Evolutionary conservation across 1,284 basidiomycete species (phyloP), one percentile per base, ranked within the genome.

Genomic region (Rhodotorula mucilaginosa): DNA sequence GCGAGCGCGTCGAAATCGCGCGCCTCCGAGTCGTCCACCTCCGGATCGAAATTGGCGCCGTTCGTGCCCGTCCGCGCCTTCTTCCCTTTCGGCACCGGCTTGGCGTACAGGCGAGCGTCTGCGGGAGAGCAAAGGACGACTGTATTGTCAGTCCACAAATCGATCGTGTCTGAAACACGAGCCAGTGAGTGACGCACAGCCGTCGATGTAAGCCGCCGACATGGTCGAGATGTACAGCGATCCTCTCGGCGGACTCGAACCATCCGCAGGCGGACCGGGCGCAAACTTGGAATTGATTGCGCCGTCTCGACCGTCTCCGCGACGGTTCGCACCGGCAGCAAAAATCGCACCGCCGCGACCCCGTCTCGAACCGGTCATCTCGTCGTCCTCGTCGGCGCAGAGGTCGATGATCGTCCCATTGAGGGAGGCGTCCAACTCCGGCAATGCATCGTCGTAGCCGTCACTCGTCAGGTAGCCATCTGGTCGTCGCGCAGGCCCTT

Each of bases 201-300:
- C 71, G 51, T 60, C 59, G 21, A 34, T 56, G 18, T 19, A 70
- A 31, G 58, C 71, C 15, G 49, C 29, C 31, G 62, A 34, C 65
- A 73, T 58, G 23, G 65, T 67, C 49, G 65, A 67, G 23, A 73
- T 59, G 65, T 57, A 73, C 48, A 73, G 21, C 16, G 59, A 62
- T 18, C 59, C 68, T 29, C 44, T 52, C 8, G 71, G 71, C 46
- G 71, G 71, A 8, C 62, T 64, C 18, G 61, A 64, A 5, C 71
- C 71, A 39, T 73, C 59, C 44, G 44, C 47, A 19, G 71, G 71
- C 34, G 71, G 71, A 2, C 71, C 71, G 5, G 65, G 65, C 15
- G 21, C 18, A 23, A 62, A 18, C 19, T 51, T 59, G 0, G 58
- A 39, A 26, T 72, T 69, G 54, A 72, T 59, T 18, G 52, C 51